Evolutionary conservation across 768 basidiomycete species (phyloP), one percentile per base, ranked within the genome.

Genomic region (Pleurotus tuber-regium): DNA sequence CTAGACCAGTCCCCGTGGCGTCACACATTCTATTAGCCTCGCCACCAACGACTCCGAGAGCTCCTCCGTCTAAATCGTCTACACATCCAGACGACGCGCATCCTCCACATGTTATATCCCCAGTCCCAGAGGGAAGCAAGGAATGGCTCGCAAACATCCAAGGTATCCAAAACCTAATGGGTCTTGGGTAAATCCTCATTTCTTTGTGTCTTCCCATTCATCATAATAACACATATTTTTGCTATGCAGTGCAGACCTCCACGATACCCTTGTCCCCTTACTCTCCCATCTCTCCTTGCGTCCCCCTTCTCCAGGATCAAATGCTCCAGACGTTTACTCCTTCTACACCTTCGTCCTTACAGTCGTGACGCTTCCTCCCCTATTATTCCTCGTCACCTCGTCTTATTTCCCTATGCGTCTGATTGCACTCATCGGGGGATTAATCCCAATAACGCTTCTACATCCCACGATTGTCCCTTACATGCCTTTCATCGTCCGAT

Each of bases 111-210:
- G 12, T 26, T 5, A 24, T 35, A 19, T 31, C 46, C 4, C 67
- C 70, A 16, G 61, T 74, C 1, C 61, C 76, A 2, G 88, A 92
- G 59, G 86, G 84, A 3, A 80, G 82, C 9, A 77, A 84, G 0
- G 87, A 89, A 52, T 94, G 90, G 85, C 86, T 87, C 54, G 86
- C 88, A 12, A 96, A 94, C 56, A 70, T 95, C 2, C 92, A 94
- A 67, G 92, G 78, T 1, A 88, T 95, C 24, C 93, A 95, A 63
- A 95, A 95, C 57, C 78, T 95, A 25, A 94, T 95, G 92, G 92
- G 91, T 4, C 69, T 78, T 5, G 70, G 85, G 89, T 92, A 67
- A 57, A 88, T 69, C 41, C 49, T 25, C 24, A 12, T 21, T 1
- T 5, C 48, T 26, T 18, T 21, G 36, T 4, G 14, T 12, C 9